A percentile compares a stretch with the other conserved stretches of the same genome.
Evolutionary conservation across 495 filamentous ascomycete genomes (phyloP).

Genomic region (Penicillium flavigenum): DNA sequence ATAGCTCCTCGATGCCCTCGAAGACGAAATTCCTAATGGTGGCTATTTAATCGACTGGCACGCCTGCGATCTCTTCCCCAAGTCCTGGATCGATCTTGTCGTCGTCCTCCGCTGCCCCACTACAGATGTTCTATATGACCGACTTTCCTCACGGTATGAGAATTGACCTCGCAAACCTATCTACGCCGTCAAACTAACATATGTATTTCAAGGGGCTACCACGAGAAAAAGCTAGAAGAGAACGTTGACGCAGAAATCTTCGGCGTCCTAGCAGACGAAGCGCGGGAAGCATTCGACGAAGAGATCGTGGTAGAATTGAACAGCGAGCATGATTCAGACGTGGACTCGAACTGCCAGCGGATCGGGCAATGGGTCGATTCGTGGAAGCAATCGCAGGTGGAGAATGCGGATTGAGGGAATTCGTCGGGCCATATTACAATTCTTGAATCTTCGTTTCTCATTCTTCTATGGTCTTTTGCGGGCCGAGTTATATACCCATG

Average conservation of each 20-base stretch:
- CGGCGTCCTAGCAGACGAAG: slow-evolving; percentile 89
- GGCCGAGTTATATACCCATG: slow-evolving; percentile 20
- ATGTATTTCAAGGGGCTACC: slow-evolving; percentile 58
- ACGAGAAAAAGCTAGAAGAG: slow-evolving; percentile 86
- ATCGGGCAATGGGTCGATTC: slow-evolving; percentile 77
- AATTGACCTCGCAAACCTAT: neutral
- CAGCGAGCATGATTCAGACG: slow-evolving; percentile 77
- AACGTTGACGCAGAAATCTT: slow-evolving; percentile 98
- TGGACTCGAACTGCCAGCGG: slow-evolving; percentile 82
- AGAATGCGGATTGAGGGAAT: slow-evolving; percentile 22
- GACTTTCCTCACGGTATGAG: slow-evolving; percentile 66
- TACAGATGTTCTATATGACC: slow-evolving; percentile 73
- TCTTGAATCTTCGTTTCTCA: slow-evolving; percentile 9
- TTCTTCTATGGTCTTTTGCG: slow-evolving; percentile 8
- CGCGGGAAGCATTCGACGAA: slow-evolving; percentile 79
- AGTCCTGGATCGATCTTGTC: slow-evolving; percentile 92
- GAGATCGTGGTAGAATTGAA: slow-evolving; percentile 87
- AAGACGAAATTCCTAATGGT: slow-evolving; percentile 74
- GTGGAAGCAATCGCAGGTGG: slow-evolving; percentile 67
- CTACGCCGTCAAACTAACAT: neutral
- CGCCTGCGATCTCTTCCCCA: slow-evolving; percentile 92
- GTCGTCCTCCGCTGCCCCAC: slow-evolving; percentile 84
- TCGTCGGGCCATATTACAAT: neutral
- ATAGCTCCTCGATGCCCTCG: slow-evolving; percentile 84
- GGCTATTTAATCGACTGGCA: slow-evolving; percentile 98